Base-by-base conservation (phyloP, 208 protist species). In the Wallacemonas sp. region DNA sequence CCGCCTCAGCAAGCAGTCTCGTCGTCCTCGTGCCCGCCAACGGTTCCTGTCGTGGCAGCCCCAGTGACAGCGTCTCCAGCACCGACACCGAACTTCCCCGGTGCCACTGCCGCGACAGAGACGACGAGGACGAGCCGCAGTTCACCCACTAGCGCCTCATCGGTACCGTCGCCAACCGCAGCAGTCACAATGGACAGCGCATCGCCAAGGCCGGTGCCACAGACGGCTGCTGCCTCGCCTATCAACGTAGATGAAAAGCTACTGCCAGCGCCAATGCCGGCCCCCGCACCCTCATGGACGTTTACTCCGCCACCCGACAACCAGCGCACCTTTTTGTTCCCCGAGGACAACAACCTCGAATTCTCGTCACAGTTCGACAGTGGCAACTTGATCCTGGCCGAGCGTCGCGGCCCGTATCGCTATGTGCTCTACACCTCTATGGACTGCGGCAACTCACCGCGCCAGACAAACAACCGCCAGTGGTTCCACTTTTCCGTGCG, bases 401-500 rank as follows among this genome's bases (percentile, higher is more conserved):
- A 97, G 73, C 81, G 83, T 12, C 24, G 80, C 5, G 86, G 85
- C 8, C 58, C 83, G 14, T 78, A 76, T 30, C 70, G 76, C 19
- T 94, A 97, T 64, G 78, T 78, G 65, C 72, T 92, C 63, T 95
- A 90, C 76, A 90, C 79, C 21, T 46, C 80, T 21, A 81, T 85
- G 71, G 92, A 98, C 85, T 97, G 90, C 68, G 83, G 83, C 62
- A 95, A 94, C 66, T 54, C 82, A 1, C 68, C 80, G 17, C 67
- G 70, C 21, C 90, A 96, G 78, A 96, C 86, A 21, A 92, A 93
- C 67, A 94, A 94, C 65, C 81, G 92, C 11, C 88, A 96, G 66
- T 98, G 94, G 92, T 97, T 97, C 69, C 88, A 98, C 76, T 98
- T 98, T 73, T 82, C 87, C 17, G 81, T 98, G 32, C 85, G 81